phyloP scores from a whole-genome alignment of 148 eudicot species.

The Fagopyrum esculentum region DNA sequence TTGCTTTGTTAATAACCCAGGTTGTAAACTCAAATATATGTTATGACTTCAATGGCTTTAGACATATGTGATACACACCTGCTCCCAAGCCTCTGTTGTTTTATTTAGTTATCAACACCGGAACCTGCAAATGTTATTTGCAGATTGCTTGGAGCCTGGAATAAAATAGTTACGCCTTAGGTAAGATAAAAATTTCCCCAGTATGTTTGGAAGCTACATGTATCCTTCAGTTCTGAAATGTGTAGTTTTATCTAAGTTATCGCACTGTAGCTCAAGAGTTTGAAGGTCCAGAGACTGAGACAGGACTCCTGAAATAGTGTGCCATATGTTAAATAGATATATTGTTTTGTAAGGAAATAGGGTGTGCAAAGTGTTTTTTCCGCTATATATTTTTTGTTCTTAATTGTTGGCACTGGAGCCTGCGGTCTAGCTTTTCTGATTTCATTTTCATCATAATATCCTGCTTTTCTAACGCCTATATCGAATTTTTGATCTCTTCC shows the following conservation, averaged over 20 bases:
- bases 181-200: neutral
- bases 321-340: neutral
- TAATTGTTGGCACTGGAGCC: neutral
- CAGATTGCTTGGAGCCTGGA: neutral
- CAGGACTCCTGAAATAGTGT: neutral
- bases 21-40: neutral
- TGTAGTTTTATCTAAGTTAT: neutral
- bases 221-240: neutral
- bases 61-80: neutral
- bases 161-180: too few relatives aligned
- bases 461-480: constrained; percentile 9
- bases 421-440: neutral
- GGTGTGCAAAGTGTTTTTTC: neutral
- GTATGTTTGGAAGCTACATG: neutral
- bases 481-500: constrained; percentile 8
- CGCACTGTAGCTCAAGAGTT: neutral
- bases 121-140: neutral
- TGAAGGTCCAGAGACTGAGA: neutral
- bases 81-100: neutral
- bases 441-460: neutral
- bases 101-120: neutral
- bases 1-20: too few relatives aligned
- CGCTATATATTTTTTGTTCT: neutral
- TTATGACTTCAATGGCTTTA: neutral
- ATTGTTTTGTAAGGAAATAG: neutral